These are phyloP conservation scores for Cryptococcus wingfieldii DNA, from an alignment of 1,284 basidiomycete genomes.

Conservation along the genomic window DNA sequence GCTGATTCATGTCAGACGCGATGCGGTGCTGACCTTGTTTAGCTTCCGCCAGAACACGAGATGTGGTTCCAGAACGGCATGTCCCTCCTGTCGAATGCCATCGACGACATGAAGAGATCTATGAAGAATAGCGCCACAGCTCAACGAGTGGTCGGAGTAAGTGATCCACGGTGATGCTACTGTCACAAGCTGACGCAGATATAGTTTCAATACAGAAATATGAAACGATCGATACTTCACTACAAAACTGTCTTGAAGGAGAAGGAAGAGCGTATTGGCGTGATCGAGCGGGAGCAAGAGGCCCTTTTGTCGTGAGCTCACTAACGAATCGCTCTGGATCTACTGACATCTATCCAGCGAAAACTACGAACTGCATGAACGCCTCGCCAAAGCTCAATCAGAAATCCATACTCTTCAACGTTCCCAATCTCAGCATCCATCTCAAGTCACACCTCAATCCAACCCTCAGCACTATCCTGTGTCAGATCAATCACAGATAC, in stretches of 20 bases:
- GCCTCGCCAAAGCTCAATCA: background rate
- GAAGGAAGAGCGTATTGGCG: background rate
- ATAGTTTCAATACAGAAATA: slow-evolving; percentile 4
- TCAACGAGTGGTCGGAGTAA: background rate
- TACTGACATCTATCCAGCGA: background rate
- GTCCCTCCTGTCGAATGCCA: background rate
- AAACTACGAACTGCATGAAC: background rate
- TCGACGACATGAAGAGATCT: background rate
- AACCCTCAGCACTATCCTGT: background rate
- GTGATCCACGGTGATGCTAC: background rate
- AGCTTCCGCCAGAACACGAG: slow-evolving; percentile 4
- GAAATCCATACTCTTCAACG: background rate
- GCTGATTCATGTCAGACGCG: background rate
- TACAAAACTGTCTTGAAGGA: background rate
- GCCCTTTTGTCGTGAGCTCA: background rate
- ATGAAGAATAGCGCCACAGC: background rate
- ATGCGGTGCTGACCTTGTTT: background rate
- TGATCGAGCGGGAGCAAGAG: background rate
- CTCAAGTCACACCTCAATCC: background rate
- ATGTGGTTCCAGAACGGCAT: slow-evolving; percentile 2
- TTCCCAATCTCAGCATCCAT: background rate
- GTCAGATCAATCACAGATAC: background rate
- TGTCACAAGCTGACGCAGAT: background rate
- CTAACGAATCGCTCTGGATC: no score
- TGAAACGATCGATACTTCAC: slow-evolving; percentile 2